These are phyloP conservation scores for Coniochaeta prunicola DNA, from an alignment of 2,329 filamentous ascomycete species.

Conservation along the genomic window DNA sequence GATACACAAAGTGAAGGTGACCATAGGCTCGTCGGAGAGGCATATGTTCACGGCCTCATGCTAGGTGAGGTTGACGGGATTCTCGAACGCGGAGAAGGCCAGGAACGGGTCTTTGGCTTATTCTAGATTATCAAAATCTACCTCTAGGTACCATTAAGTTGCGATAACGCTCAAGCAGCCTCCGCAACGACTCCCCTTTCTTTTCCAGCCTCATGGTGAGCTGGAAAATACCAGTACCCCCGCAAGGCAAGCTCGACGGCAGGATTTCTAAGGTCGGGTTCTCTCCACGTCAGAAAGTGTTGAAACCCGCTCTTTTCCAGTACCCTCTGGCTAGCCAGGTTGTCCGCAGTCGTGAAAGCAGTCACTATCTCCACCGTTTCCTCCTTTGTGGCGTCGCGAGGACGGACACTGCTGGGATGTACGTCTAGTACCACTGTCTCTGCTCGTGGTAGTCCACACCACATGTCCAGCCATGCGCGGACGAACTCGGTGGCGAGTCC, in stretches of 20 bases:
- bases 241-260: background rate
- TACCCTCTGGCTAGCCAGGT: conserved; percentile 47
- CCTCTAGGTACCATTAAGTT: background rate
- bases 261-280: background rate
- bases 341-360: conserved; percentile 40
- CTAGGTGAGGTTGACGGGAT: background rate
- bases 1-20: background rate
- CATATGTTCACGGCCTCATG: background rate
- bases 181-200: background rate
- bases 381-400: conserved; percentile 18
- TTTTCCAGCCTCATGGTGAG: background rate
- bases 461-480: conserved; percentile 34
- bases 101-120: background rate
- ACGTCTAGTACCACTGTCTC: conserved; percentile 35
- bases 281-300: conserved; percentile 25
- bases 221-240: background rate
- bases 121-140: background rate
- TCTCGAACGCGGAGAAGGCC: background rate
- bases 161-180: background rate
- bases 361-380: conserved; percentile 32
- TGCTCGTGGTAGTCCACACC: conserved; percentile 40
- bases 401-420: conserved; percentile 21
- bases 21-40: background rate
- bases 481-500: conserved; percentile 53
- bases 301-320: conserved; percentile 49